Conservation (phyloP, 2,329 filamentous ascomycete genomes). For the Emmonsiellopsis sp. region DNA sequence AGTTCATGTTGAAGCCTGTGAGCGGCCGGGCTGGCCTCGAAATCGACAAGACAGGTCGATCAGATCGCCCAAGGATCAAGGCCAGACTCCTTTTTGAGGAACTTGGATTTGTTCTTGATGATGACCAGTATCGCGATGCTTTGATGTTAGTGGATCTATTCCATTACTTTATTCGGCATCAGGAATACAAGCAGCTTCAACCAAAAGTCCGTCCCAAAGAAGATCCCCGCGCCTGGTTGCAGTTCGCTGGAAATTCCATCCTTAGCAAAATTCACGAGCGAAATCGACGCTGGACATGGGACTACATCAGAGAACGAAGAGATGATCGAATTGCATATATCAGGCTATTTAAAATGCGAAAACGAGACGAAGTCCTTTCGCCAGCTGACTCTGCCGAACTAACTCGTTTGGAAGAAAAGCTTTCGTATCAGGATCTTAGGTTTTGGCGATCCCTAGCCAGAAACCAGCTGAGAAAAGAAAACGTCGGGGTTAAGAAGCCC, state of each 20-base stretch:
- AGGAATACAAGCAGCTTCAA: constrained; percentile 90
- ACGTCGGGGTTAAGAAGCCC: constrained; percentile 65
- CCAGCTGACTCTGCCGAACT: constrained; percentile 64
- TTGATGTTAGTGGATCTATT: constrained; percentile 98
- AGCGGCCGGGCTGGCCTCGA: constrained; percentile 92
- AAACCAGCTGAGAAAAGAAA: constrained; percentile 92
- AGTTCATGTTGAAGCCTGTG: constrained; percentile 93
- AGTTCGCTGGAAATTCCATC: constrained; percentile 82
- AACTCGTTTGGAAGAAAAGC: constrained; percentile 70
- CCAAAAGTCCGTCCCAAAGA: constrained; percentile 79
- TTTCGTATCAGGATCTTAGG: constrained; percentile 87
- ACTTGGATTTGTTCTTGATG: constrained; percentile 93
- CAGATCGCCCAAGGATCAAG: constrained; percentile 75
- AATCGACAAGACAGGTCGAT: constrained; percentile 82
- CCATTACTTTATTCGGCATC: constrained; percentile 95
- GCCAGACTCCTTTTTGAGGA: constrained; percentile 90
- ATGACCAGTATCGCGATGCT: constrained; percentile 92
- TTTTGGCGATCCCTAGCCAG: constrained; percentile 95
- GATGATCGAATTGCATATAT: constrained; percentile 88
- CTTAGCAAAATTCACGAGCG: constrained; percentile 89
- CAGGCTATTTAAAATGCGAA: constrained; percentile 89
- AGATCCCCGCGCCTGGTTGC: constrained; percentile 84
- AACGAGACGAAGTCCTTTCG: constrained; percentile 60
- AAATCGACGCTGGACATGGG: constrained; percentile 93
- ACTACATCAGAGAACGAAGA: constrained; percentile 82